phyloP scores from a whole-genome alignment of 805 yeast species.

The Metschnikowia aberdeeniae region DNA sequence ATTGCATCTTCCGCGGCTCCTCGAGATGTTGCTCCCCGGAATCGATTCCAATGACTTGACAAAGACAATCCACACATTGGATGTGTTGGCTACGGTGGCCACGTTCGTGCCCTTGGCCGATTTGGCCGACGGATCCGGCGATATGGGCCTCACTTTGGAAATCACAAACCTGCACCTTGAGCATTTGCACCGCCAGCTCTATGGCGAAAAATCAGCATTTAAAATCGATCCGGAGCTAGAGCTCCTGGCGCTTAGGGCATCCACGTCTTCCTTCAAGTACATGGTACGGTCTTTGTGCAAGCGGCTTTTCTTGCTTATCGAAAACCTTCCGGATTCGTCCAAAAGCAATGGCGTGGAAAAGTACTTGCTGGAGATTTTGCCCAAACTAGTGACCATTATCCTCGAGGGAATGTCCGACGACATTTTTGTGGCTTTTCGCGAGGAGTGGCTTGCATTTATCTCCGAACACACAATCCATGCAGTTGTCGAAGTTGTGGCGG shows the following conservation, averaged over 20 bases:
- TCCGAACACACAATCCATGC: slow-evolving; percentile 55
- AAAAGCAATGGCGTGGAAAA: slow-evolving; percentile 49
- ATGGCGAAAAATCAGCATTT: slow-evolving; percentile 15
- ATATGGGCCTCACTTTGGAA: slow-evolving; percentile 39
- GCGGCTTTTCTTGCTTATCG: slow-evolving; percentile 60
- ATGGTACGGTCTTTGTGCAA: slow-evolving; percentile 54
- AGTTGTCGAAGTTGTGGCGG: slow-evolving; percentile 63
- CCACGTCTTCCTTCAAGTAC: slow-evolving; percentile 66
- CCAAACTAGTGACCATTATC: slow-evolving; percentile 32
- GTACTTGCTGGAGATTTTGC: slow-evolving; percentile 36
- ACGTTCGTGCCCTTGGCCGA: slow-evolving; percentile 70
- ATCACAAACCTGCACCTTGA: slow-evolving; percentile 65
- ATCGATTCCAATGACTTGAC: slow-evolving; percentile 84
- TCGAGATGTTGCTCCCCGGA: slow-evolving; percentile 70
- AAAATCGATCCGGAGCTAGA: slow-evolving; percentile 44
- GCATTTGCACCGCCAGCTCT: slow-evolving; percentile 44
- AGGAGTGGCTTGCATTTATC: slow-evolving; percentile 53
- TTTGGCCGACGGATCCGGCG: slow-evolving; percentile 43
- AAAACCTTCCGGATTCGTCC: slow-evolving; percentile 60
- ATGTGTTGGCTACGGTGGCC: slow-evolving; percentile 65
- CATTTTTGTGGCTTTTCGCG: slow-evolving; percentile 43
- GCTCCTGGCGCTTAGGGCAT: slow-evolving; percentile 58
- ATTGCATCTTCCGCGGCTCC: slow-evolving; percentile 72
- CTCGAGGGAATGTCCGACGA: slow-evolving; percentile 61
- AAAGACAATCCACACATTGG: slow-evolving; percentile 65